These are phyloP conservation scores for Komagataella phaffii DNA, from an alignment of 805 yeast species.

Conservation along the genomic window DNA sequence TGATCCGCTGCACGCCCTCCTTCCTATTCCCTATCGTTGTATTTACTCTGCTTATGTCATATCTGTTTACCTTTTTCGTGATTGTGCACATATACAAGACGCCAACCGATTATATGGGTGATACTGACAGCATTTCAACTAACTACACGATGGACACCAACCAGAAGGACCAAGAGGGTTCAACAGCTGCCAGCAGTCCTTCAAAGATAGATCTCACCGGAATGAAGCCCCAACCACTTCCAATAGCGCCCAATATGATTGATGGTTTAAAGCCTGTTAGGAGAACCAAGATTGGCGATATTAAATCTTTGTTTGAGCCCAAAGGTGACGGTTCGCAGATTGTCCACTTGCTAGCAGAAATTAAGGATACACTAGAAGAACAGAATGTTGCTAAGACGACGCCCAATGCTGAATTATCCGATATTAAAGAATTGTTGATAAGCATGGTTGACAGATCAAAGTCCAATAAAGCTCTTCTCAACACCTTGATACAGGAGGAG, in stretches of 20 bases:
- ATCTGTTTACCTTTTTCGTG: not conserved
- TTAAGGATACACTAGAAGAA: not conserved
- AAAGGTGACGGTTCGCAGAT: not conserved
- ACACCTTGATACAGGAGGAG: not conserved
- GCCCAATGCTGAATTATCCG: not conserved
- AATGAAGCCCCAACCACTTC: not conserved
- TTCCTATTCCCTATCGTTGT: not conserved
- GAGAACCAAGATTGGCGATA: not conserved
- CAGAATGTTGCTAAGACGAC: not conserved
- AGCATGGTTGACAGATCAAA: not conserved
- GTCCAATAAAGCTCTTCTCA: not conserved
- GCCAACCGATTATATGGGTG: not conserved
- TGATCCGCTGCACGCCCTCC: not conserved
- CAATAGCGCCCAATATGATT: not conserved
- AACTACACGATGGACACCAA: not conserved
- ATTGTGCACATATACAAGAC: not conserved
- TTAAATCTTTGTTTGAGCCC: not conserved
- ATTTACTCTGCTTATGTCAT: not conserved
- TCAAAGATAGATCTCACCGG: not conserved
- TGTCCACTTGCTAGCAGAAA: not conserved
- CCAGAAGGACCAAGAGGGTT: not conserved
- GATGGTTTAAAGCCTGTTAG: not conserved
- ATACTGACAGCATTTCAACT: not conserved
- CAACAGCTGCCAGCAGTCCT: not conserved
- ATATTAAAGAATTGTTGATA: not conserved